Evolutionary conservation across 495 filamentous ascomycete genomes (phyloP).

Genomic region (Eremomyces bilateralis): DNA sequence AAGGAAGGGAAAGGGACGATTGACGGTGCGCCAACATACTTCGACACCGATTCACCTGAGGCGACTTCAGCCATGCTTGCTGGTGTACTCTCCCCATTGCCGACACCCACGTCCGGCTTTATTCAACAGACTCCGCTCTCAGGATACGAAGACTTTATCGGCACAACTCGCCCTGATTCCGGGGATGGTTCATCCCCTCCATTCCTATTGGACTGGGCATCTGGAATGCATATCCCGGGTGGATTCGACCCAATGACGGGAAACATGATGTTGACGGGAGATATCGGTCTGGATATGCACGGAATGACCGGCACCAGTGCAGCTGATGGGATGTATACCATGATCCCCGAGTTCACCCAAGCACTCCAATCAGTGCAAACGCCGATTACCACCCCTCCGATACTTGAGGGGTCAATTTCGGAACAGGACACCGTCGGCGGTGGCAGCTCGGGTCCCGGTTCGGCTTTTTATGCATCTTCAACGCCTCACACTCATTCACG

Average conservation of each 20-base stretch:
- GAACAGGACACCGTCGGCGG: constrained; percentile 17
- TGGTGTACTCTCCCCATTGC: constrained; percentile 13
- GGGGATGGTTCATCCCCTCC: constrained; percentile 14
- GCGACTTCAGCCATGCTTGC: constrained; percentile 9
- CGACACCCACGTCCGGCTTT: constrained; percentile 13
- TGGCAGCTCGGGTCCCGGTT: too few relatives aligned
- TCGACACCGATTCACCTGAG: constrained; percentile 16
- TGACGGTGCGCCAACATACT: too few relatives aligned
- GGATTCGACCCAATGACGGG: constrained; percentile 16
- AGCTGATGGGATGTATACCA: constrained; percentile 10
- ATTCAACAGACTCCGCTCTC: constrained; percentile 16
- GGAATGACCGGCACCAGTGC: constrained; percentile 15
- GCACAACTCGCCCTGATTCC: constrained; percentile 10
- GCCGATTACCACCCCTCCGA: constrained; percentile 14
- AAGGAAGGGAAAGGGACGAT: too few relatives aligned
- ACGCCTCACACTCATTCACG: too few relatives aligned
- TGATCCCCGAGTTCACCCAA: constrained; percentile 15
- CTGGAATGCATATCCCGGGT: constrained; percentile 14
- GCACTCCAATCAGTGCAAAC: constrained; percentile 14
- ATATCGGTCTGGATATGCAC: constrained; percentile 21
- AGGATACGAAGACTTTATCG: constrained; percentile 15
- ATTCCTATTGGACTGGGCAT: constrained; percentile 20
- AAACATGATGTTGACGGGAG: constrained; percentile 15
- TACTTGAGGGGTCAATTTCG: constrained; percentile 15
- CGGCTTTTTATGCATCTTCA: too few relatives aligned